Percentiles rank a stretch among this genome's conserved stretches.
phyloP scores from a whole-genome alignment of 768 basidiomycete genomes.

The Sarcodon aspratus region DNA sequence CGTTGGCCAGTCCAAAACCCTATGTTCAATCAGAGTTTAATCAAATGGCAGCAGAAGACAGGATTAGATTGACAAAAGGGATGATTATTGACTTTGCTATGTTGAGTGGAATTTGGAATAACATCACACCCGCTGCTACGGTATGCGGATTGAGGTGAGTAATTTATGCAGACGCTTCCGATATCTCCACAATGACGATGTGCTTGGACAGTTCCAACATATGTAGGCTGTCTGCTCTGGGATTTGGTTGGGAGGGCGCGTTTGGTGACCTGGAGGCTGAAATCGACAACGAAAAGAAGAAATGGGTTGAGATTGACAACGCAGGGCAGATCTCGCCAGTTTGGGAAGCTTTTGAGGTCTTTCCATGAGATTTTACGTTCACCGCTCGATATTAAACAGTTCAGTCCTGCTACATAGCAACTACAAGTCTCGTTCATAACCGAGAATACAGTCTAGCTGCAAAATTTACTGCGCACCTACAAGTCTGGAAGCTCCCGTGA shows the following conservation, averaged over 20 bases:
- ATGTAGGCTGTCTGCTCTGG: constrained; percentile 47
- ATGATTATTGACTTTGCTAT: constrained; percentile 62
- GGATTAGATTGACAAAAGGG: constrained; percentile 44
- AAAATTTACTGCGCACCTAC: too few species aligned
- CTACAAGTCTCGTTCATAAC: background rate
- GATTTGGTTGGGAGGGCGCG: constrained; percentile 51
- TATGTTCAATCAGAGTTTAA: constrained; percentile 47
- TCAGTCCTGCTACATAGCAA: background rate
- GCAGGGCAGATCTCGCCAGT: constrained; percentile 40
- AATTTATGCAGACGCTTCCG: background rate
- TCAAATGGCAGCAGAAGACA: constrained; percentile 22
- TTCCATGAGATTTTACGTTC: constrained; percentile 10
- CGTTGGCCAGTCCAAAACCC: constrained; percentile 36
- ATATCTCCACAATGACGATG: background rate
- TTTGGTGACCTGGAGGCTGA: constrained; percentile 38
- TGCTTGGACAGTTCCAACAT: constrained; percentile 38
- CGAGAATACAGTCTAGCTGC: too few species aligned
- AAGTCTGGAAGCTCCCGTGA: constrained; percentile 76
- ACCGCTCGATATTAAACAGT: background rate
- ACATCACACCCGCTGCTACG: constrained; percentile 34
- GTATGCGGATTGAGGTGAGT: constrained; percentile 50
- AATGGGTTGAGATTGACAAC: constrained; percentile 61
- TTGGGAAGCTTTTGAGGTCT: constrained; percentile 50
- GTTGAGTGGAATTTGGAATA: constrained; percentile 50
- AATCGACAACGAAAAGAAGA: constrained; percentile 31